These are phyloP conservation scores for Brassica rapa DNA, from an alignment of 345 rosid genomes.

Conservation along the genomic window DNA sequence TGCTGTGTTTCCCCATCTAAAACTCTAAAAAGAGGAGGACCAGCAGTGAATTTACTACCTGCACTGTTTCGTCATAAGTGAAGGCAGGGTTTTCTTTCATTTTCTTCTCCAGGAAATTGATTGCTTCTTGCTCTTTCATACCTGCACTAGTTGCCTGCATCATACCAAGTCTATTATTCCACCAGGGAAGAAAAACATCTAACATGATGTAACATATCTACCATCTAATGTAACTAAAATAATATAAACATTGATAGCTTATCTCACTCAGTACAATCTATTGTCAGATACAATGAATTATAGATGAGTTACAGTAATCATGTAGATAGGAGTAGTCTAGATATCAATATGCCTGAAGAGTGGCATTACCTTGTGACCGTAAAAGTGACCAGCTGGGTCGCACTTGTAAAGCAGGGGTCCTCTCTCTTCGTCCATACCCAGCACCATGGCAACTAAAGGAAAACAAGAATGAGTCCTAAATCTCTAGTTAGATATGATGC, in stretches of 20 bases:
- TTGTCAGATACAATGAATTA: neutral
- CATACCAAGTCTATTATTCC: neutral
- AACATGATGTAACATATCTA: neutral
- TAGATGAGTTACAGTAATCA: neutral
- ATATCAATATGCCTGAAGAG: neutral
- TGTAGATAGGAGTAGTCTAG: constrained; percentile 8
- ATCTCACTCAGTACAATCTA: neutral
- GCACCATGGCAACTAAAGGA: constrained; percentile 84
- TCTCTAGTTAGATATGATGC: neutral
- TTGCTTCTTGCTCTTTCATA: constrained; percentile 96
- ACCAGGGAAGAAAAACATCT: neutral
- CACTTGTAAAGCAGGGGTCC: constrained; percentile 95
- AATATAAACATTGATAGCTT: neutral
- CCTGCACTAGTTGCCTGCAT: constrained; percentile 98
- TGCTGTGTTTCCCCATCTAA: neutral
- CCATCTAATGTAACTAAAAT: neutral
- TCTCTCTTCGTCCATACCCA: constrained; percentile 93
- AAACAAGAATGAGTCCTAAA: constrained; percentile 7
- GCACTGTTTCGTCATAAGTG: constrained; percentile 91
- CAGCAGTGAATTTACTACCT: constrained; percentile 49
- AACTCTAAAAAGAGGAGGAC: constrained; percentile 1
- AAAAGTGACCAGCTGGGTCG: constrained; percentile 99
- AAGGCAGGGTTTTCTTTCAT: constrained; percentile 92
- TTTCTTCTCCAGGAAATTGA: constrained; percentile 97
- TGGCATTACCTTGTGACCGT: constrained; percentile 84